Evolutionary conservation across 208 protist genomes (phyloP), one percentile per base, ranked within the genome.

Genomic region (Endotrypanum monterogeii): DNA sequence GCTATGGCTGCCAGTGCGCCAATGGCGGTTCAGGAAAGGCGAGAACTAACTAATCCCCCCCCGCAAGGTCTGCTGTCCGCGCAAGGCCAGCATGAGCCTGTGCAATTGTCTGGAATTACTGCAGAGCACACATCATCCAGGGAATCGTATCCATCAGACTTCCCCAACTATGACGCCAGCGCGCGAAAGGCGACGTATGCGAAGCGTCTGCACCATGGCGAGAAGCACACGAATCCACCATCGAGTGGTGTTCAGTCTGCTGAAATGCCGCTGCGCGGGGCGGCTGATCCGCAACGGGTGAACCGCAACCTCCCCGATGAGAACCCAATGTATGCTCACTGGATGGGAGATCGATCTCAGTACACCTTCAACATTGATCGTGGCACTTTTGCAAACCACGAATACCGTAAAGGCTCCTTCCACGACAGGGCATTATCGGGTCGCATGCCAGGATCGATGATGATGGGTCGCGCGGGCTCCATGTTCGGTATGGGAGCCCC

Each of bases 141-240:
- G 30, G 60, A 28, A 39, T 12, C 56, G 0, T 60, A 51, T 3
- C 55, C 62, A 16, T 30, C 46, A 44, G 63, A 70, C 44, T 73
- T 41, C 1, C 72, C 61, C 39, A 80, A 78, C 57, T 73, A 76
- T 52, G 72, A 73, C 39, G 32, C 77, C 16, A 75, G 72, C 74
- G 32, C 39, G 44, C 20, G 48, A 30, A 86, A 86, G 71, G 76
- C 56, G 39, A 56, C 82, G 28, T 86, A 86, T 48, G 82, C 82
- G 28, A 81, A 81, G 71, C 79, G 79, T 20, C 25, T 86, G 48
- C 79, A 73, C 58, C 39, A 65, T 25, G 82, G 82, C 35, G 77
- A 86, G 56, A 56, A 74, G 55, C 71, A 61, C 48, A 61, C 48
- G 55, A 74, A 55, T 65, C 69, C 5, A n/a, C 48, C 76, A 1